Percentiles rank a stretch among this genome's conserved stretches.
These are phyloP conservation scores for Roridomyces roridus DNA, from an alignment of 768 basidiomycete genomes.

Conservation along the genomic window DNA sequence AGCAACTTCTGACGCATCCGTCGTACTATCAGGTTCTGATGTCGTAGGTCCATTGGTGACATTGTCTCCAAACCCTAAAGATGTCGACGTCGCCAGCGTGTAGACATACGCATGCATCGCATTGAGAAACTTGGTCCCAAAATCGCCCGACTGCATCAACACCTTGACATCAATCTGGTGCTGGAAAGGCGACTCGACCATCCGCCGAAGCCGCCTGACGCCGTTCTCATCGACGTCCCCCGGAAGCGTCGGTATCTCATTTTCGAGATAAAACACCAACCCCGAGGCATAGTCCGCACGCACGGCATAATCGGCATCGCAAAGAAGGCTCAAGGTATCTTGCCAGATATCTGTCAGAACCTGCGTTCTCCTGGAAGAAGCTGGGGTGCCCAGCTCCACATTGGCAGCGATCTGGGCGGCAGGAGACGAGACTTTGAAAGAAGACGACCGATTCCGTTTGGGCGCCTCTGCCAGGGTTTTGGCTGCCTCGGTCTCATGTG, in stretches of 20 bases:
- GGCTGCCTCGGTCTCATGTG: slow-evolving; percentile 52
- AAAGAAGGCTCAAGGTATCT: slow-evolving; percentile 85
- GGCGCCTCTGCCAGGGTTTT: slow-evolving; percentile 22
- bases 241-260: slow-evolving; percentile 74
- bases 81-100: slow-evolving; percentile 74
- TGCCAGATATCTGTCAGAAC: slow-evolving; percentile 90
- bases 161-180: slow-evolving; percentile 53
- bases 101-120: slow-evolving; percentile 84
- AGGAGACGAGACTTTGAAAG: slow-evolving; percentile 28
- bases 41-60: slow-evolving; percentile 38
- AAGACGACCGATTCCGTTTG: slow-evolving; percentile 32
- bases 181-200: slow-evolving; percentile 55
- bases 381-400: slow-evolving; percentile 33
- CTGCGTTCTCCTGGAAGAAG: slow-evolving; percentile 61
- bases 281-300: slow-evolving; percentile 79
- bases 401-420: slow-evolving; percentile 33
- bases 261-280: slow-evolving; percentile 75
- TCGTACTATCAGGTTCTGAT: slow-evolving; percentile 29
- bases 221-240: slow-evolving; percentile 56
- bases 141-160: slow-evolving; percentile 62
- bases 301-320: slow-evolving; percentile 79
- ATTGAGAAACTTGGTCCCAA: slow-evolving; percentile 75
- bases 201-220: slow-evolving; percentile 49
- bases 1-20: slow-evolving; percentile 35
- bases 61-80: slow-evolving; percentile 55